Percentiles rank a stretch among this genome's conserved stretches.
Evolutionary conservation across 768 basidiomycete species (phyloP).

Genomic region (Steccherinum ochraceum): DNA sequence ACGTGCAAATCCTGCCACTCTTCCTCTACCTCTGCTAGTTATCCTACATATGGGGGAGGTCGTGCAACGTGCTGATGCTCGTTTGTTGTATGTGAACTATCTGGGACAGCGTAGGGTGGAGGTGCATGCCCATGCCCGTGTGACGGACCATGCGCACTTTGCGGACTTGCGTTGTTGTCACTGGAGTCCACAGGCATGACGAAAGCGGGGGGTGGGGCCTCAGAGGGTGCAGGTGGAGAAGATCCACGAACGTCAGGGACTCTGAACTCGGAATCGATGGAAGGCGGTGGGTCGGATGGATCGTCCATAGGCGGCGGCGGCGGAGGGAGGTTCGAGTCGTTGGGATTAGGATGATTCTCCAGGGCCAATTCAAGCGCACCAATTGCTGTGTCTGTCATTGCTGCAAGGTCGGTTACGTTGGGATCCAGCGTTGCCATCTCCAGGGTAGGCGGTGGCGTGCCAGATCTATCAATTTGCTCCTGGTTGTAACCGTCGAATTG

Average conservation of each 20-base stretch:
- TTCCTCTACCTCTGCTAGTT: conserved; percentile 18
- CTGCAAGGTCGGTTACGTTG: conserved; percentile 60
- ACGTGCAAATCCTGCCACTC: no score
- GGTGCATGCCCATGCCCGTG: conserved; percentile 53
- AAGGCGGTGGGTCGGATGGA: conserved; percentile 83
- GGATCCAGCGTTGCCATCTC: conserved; percentile 71
- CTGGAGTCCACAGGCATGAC: conserved; percentile 8
- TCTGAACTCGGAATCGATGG: conserved; percentile 72
- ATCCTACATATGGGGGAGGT: conserved; percentile 32
- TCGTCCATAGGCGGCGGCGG: conserved; percentile 83
- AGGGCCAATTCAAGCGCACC: conserved; percentile 55
- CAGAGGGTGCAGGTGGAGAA: conserved; percentile 14
- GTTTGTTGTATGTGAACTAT: conserved; percentile 13
- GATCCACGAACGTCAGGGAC: conserved; percentile 21
- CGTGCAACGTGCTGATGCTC: conserved; percentile 25
- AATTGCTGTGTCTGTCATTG: conserved; percentile 47
- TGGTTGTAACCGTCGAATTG: conserved; percentile 82
- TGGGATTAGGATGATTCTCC: conserved; percentile 34
- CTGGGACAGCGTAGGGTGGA: conserved; percentile 68
- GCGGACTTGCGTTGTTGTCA: conserved; percentile 2
- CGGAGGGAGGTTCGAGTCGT: conserved; percentile 51
- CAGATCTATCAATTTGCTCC: conserved; percentile 39
- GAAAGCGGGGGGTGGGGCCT: conserved; percentile 8
- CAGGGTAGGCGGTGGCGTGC: conserved; percentile 70
- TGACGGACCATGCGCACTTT: conserved; percentile 5